Conservation (phyloP, 345 rosid species). For the Nasturtium officinale region DNA sequence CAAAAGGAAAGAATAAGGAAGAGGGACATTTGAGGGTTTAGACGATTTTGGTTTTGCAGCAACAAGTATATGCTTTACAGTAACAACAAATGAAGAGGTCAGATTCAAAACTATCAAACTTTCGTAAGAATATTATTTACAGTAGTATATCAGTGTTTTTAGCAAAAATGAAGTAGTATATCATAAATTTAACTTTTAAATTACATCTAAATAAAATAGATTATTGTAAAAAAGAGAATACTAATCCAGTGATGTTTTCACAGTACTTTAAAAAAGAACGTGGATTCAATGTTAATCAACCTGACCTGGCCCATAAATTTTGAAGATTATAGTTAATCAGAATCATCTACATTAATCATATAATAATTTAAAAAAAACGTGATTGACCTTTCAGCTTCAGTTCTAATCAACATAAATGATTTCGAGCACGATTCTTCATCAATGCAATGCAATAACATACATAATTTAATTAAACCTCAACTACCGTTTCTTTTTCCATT, state of each 20-base stretch:
- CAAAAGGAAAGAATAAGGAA: background rate
- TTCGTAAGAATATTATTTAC: background rate
- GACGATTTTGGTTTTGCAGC: constrained; percentile 3
- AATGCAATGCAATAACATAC: constrained; percentile 30
- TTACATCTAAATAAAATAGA: background rate
- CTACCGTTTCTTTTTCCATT: constrained; percentile 24
- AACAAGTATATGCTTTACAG: constrained; percentile 22
- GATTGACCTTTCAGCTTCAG: constrained; percentile 29
- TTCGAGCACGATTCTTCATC: constrained; percentile 22
- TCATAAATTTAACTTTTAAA: background rate
- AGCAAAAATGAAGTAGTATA: background rate
- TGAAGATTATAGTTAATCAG: too few species aligned
- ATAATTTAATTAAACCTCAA: background rate
- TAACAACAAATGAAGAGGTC: background rate
- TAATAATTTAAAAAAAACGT: background rate
- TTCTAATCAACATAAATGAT: constrained; percentile 3
- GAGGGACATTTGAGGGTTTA: background rate
- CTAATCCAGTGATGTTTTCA: too few species aligned
- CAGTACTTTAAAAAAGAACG: background rate
- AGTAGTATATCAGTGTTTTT: background rate
- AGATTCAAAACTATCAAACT: background rate
- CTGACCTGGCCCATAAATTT: too few species aligned
- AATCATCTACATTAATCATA: background rate
- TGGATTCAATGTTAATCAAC: background rate
- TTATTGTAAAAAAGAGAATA: too few species aligned